Evolutionary conservation across 495 filamentous ascomycete species (phyloP), one percentile per base, ranked within the genome.

Genomic region (Emericellopsis terricola): DNA sequence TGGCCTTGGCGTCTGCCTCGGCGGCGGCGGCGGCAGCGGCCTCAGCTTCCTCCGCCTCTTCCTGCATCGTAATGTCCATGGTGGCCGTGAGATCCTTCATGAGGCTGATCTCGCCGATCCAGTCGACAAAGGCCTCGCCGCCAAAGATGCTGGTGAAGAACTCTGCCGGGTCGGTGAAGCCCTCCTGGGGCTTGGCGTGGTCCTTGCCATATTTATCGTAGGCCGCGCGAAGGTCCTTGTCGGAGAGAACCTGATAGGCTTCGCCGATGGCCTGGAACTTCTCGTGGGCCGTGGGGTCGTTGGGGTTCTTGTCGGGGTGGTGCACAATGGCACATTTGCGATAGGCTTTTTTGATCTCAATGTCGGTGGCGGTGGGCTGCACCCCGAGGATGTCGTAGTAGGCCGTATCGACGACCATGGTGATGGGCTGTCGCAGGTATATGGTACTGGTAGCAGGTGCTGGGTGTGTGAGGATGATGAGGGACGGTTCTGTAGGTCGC

Each of bases 281-380:
- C 38, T 71, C 75, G 56, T 92, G 80, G 16, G 89, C 89, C n/a
- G 76, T 82, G 33, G 86, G 85, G 48, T 99, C 91, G 38, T 82
- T 83, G 34, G 91, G 89, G 53, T 99, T 99, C 63, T 99, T 99
- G 57, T 99, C 89, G 87, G 71, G 71, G 48, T 76, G 71, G 37
- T 71, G 63, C 34, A 70, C 50, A 47, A 99, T 93, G 29, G 89
- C 89, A 19, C 89, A 76, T 56, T 86, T 96, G 39, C 89, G 70
- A 55, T 99, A 99, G n/a, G 89, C 89, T 58, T 96, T 96, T 64
- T 99, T 99, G 59, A 99, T 94, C 42, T 99, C 91, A 6, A 96
- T 74, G 51, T 92, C 84, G 36, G 83, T 78, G 13, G 89, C 91
- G 8, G 75, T 82, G 28, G 86, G 78, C 52, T 74, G 69, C 46